Evolutionary conservation across 1,284 basidiomycete genomes (phyloP).

Genomic region (Heterobasidion irregulare): DNA sequence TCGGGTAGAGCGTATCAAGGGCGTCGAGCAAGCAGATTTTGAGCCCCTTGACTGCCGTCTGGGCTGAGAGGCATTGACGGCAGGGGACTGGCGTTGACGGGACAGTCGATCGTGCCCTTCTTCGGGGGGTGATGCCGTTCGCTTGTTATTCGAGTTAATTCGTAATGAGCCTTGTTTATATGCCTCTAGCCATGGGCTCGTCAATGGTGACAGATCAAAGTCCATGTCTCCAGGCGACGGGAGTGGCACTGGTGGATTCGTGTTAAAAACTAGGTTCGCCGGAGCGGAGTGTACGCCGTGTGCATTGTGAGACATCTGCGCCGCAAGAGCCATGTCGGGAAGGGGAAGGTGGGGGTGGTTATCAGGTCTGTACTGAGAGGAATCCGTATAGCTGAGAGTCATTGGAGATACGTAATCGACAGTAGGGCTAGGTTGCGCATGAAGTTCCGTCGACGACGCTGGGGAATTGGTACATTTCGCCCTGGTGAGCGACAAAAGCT

Average conservation of each 20-base stretch:
- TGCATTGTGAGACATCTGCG: constrained; percentile 8
- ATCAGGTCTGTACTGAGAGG: constrained; percentile 15
- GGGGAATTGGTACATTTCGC: background rate
- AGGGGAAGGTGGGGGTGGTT: constrained; percentile 16
- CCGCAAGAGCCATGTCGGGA: constrained; percentile 21
- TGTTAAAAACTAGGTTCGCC: constrained; percentile 51
- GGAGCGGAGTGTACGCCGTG: constrained; percentile 43
- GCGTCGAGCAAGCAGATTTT: constrained; percentile 56
- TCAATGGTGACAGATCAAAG: constrained; percentile 65
- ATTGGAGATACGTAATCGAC: constrained; percentile 60
- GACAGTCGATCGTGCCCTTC: constrained; percentile 29
- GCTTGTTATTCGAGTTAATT: constrained; percentile 16
- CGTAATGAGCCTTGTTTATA: constrained; percentile 18
- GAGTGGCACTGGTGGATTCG: constrained; percentile 24
- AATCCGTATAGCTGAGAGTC: constrained; percentile 28
- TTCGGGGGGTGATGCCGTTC: constrained; percentile 22
- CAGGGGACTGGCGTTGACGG: constrained; percentile 36
- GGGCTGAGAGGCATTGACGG: constrained; percentile 9
- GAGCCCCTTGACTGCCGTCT: constrained; percentile 29
- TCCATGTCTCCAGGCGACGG: constrained; percentile 47
- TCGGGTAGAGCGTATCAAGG: constrained; percentile 40
- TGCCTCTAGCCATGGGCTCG: constrained; percentile 68
- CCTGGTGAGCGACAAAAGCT: background rate
- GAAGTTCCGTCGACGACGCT: constrained; percentile 47
- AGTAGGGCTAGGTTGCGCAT: constrained; percentile 38